Percentiles rank a stretch among this genome's conserved stretches.
phyloP scores from a whole-genome alignment of 345 rosid genomes.

The Barbarea vulgaris region DNA sequence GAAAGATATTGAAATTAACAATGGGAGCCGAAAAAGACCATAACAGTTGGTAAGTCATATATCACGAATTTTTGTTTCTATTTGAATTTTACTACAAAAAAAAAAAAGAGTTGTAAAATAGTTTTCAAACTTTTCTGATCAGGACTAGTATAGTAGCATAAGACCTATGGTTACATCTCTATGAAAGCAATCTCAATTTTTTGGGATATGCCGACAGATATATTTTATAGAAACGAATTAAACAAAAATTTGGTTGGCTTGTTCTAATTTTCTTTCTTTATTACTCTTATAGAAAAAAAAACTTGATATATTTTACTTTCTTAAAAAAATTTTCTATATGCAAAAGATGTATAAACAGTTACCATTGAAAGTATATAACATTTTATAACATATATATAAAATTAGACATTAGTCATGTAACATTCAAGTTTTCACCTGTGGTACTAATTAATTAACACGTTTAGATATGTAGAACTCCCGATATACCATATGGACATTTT shows the following conservation, averaged over 20 bases:
- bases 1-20: neutral
- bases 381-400: neutral
- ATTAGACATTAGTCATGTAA: neutral
- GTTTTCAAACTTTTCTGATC: slow-evolving; percentile 24
- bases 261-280: neutral
- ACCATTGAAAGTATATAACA: neutral
- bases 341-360: neutral
- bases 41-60: slow-evolving; percentile 20
- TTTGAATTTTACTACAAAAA: neutral
- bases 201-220: slow-evolving; percentile 28
- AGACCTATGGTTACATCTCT: slow-evolving; percentile 12
- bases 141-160: neutral
- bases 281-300: neutral
- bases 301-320: neutral
- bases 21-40: neutral
- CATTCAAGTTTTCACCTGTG: neutral
- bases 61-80: neutral
- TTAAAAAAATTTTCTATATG: neutral
- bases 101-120: neutral
- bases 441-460: neutral
- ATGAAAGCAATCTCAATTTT: neutral
- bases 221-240: neutral
- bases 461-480: neutral
- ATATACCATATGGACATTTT: neutral
- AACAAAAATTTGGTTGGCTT: neutral